These are phyloP conservation scores for Castanopsis chinensis DNA, from an alignment of 306 rosid species.

Conservation along the genomic window DNA sequence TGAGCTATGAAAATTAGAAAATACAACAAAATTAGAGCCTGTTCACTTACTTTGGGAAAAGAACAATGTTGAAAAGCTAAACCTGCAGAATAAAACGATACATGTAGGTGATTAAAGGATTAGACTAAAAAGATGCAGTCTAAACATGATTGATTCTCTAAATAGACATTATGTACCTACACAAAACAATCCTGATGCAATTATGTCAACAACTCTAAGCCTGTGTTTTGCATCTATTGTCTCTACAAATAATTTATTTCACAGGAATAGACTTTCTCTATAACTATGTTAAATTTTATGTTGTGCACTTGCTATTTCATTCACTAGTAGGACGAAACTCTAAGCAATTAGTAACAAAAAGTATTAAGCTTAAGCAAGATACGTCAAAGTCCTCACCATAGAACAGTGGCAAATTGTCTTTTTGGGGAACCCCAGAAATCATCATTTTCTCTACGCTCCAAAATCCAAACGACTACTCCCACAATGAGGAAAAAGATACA, in stretches of 20 bases:
- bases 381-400: no score
- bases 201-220: background rate
- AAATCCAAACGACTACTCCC: slow-evolving; percentile 83
- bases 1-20: background rate
- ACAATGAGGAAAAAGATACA: slow-evolving; percentile 59
- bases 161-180: background rate
- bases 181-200: background rate
- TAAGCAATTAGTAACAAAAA: no score
- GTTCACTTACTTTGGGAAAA: slow-evolving; percentile 71
- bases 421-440: slow-evolving; percentile 83
- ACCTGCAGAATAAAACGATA: slow-evolving; percentile 33
- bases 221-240: no score
- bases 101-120: background rate
- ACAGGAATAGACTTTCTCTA: no score
- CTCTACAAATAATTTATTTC: no score
- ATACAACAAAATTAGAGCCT: background rate
- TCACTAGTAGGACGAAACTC: no score
- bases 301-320: no score
- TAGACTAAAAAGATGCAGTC: background rate
- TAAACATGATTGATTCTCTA: background rate
- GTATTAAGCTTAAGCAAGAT: no score
- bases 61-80: slow-evolving; percentile 72
- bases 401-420: slow-evolving; percentile 37
- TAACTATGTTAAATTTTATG: no score
- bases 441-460: slow-evolving; percentile 82